Evolutionary conservation across 2,329 filamentous ascomycete genomes (phyloP).

Genomic region (Harringtonia aguacate): DNA sequence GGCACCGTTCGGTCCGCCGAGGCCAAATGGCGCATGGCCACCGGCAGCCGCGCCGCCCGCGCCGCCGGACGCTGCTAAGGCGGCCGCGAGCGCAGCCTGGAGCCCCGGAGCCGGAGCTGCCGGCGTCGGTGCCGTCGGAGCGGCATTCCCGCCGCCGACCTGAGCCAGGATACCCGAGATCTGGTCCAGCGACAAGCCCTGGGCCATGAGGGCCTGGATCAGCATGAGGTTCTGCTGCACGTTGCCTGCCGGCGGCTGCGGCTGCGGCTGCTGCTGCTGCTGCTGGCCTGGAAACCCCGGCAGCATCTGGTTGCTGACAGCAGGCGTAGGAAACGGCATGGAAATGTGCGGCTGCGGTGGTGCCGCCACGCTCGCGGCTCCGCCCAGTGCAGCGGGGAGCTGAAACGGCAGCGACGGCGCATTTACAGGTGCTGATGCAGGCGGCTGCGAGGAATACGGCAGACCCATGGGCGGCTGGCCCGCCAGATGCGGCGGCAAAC

Average conservation of each 20-base stretch:
- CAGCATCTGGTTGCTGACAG: conserved; percentile 13
- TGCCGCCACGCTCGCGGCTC: too few relatives aligned
- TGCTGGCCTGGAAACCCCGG: conserved; percentile 2
- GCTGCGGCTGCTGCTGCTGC: conserved; percentile 1
- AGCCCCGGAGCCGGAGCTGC: conserved; percentile 5
- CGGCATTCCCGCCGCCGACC: conserved; percentile 30
- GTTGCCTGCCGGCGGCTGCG: conserved; percentile 23
- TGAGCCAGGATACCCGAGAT: conserved; percentile 51
- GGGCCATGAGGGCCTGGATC: conserved; percentile 63
- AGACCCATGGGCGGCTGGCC: conserved; percentile 14
- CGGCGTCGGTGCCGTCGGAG: conserved; percentile 12
- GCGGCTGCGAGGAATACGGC: conserved; percentile 27
- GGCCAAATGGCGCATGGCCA: conserved; percentile 22
- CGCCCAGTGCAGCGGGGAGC: conserved; percentile 17
- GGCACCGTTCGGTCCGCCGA: background rate
- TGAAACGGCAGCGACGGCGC: conserved; percentile 26
- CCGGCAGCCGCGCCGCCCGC: background rate
- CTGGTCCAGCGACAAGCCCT: conserved; percentile 69
- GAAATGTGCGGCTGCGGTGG: conserved; percentile 14
- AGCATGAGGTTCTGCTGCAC: conserved; percentile 63
- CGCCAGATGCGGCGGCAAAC: conserved; percentile 11
- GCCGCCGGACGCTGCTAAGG: conserved; percentile 15
- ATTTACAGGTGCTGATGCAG: conserved; percentile 49
- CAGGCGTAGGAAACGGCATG: conserved; percentile 19
- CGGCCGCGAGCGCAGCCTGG: conserved; percentile 13